Percentiles rank a stretch among this genome's conserved stretches.
These are phyloP conservation scores for Prunus yedoensis DNA, from an alignment of 331 rosid genomes.

Conservation along the genomic window DNA sequence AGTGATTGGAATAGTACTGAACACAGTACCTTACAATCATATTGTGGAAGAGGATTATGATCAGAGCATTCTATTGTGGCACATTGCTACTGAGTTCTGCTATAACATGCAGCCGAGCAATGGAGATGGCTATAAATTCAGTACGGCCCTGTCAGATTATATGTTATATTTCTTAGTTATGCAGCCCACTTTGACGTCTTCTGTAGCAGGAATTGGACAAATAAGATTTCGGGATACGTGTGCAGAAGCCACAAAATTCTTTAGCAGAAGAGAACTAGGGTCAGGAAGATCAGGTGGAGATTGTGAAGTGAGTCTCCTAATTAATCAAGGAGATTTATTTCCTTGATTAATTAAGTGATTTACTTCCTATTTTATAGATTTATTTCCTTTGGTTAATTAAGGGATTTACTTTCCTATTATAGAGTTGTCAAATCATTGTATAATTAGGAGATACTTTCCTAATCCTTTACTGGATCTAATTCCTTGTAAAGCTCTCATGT, in stretches of 20 bases:
- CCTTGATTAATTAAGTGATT: no score
- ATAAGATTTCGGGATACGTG: constrained; percentile 43
- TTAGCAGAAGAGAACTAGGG: constrained; percentile 14
- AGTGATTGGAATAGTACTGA: accelerated
- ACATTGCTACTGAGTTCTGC: constrained; percentile 54
- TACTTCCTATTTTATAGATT: no score
- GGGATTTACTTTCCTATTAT: no score
- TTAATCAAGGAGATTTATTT: no score
- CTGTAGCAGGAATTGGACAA: constrained; percentile 44
- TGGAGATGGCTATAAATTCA: no score
- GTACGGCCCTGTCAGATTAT: constrained; percentile 29
- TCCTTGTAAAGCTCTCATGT: no score
- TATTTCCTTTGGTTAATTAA: no score
- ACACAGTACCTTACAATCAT: neutral
- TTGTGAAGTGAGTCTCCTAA: no score
- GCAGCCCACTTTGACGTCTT: constrained; percentile 46
- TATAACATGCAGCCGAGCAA: neutral
- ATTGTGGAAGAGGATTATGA: constrained; percentile 26
- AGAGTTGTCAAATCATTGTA: no score
- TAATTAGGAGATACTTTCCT: no score
- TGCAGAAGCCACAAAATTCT: constrained; percentile 39
- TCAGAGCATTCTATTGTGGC: constrained; percentile 43
- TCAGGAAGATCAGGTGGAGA: no score
- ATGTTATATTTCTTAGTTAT: constrained; percentile 44
- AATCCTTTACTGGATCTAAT: no score